Evolutionary conservation across 805 yeast genomes (phyloP).

Genomic region (Helenozyma rhizophorensis): DNA sequence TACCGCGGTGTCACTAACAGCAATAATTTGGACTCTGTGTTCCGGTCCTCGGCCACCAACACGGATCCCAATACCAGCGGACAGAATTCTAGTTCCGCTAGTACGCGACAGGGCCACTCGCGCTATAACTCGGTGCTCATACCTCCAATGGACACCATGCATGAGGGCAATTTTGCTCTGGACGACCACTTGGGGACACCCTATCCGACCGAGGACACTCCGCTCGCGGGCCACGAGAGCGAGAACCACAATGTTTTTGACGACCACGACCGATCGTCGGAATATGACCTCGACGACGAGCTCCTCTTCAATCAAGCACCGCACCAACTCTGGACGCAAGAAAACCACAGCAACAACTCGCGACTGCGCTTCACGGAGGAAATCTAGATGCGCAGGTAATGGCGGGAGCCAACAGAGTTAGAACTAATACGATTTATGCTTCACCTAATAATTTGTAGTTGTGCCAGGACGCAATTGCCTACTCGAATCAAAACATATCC

Average conservation of each 20-base stretch:
- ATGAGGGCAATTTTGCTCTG: constrained; percentile 3
- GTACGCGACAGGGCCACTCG: constrained; percentile 7
- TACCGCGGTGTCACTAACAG: constrained; percentile 42
- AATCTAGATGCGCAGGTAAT: constrained; percentile 3
- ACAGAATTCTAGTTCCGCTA: constrained; percentile 7
- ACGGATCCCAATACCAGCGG: constrained; percentile 11
- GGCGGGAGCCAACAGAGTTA: too few species aligned
- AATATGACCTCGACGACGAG: constrained; percentile 13
- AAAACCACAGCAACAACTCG: constrained; percentile 13
- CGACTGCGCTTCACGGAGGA: constrained; percentile 19
- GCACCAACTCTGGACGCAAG: constrained; percentile 8
- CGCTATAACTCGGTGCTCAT: constrained; percentile 11
- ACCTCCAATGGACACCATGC: constrained; percentile 7
- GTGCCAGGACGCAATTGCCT: too few species aligned
- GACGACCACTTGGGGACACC: constrained; percentile 2
- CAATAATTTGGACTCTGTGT: constrained; percentile 39
- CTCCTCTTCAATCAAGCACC: constrained; percentile 7
- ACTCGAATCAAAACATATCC: too few species aligned
- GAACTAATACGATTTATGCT: neutral
- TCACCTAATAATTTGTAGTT: neutral
- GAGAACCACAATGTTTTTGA: constrained; percentile 2
- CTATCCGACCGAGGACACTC: constrained; percentile 5
- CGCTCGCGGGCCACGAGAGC: neutral
- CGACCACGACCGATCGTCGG: constrained; percentile 10
- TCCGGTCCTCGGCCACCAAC: constrained; percentile 15